Evolutionary conservation across 768 basidiomycete species (phyloP), one percentile per base, ranked within the genome.

Genomic region (Rhizopogon vinicolor): DNA sequence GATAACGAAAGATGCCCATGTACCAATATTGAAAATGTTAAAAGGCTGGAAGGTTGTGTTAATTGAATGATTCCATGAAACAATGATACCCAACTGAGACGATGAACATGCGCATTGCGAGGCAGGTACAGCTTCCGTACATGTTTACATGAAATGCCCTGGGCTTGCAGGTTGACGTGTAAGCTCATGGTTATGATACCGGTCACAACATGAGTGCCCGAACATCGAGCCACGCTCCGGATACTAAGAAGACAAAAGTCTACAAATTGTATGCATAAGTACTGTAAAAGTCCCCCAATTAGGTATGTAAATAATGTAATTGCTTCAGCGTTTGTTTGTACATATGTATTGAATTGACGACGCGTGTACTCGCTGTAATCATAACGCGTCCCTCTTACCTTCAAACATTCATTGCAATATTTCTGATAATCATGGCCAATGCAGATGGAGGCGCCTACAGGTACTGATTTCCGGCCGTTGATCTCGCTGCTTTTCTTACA

Each of bases 371-470:
- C 25, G 25, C 25, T 58, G 58, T 60, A 61, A 65, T 16, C 51
- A 41, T 53, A 44, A 60, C 69, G 68, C 61, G 66, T 69, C 57
- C 61, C 33, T 22, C 25, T 54, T 31, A 44, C 39, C 12, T 53
- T 25, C 29, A 31, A 46, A 18, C 35, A 45, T 55, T 22, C 13
- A 28, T 57, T 37, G 41, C 44, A 35, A 22, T 22, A 50, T 44
- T 56, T 43, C 60, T 56, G 57, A 62, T 56, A 58, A 56, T 54
- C 56, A 68, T 91, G 89, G 89, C 89, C 52, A 89, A 78, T 66
- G 87, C 87, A 68, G 86, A 90, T 70, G 86, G 87, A 61, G 87
- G 88, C 68, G 87, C 88, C 45, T 90, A 89, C 74, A 89, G 87
- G 87, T 81, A 62, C 56, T 6, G 49, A 45, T 40, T 40, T 53